Conservation (phyloP, 768 basidiomycete genomes). For the Rhodotorula kratochvilovae region DNA sequence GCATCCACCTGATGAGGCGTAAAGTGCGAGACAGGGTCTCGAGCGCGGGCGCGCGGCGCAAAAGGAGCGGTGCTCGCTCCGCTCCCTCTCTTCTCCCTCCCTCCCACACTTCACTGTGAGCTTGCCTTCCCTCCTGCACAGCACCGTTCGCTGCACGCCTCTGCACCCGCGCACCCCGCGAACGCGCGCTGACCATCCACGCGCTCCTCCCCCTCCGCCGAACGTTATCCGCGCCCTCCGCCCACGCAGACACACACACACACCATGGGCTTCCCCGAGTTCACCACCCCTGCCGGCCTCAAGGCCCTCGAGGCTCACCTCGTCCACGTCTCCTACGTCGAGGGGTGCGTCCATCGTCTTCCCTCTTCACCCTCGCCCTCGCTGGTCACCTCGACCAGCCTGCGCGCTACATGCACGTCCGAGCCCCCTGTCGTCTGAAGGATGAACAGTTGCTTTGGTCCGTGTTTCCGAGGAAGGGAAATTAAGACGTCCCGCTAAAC, state of each 20-base stretch:
- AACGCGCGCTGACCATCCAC: background rate
- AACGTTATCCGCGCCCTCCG: background rate
- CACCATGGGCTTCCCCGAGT: constrained; percentile 35
- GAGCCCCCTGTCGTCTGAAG: constrained; percentile 52
- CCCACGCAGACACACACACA: background rate
- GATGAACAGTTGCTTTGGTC: constrained; percentile 75
- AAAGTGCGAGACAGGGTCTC: no score
- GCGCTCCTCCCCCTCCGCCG: no score
- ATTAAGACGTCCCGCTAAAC: constrained; percentile 69
- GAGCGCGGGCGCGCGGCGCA: no score
- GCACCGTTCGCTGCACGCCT: no score
- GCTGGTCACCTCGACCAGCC: background rate
- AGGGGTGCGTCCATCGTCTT: constrained; percentile 66
- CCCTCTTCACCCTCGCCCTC: constrained; percentile 30
- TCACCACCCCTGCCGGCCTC: constrained; percentile 37
- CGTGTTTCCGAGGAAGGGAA: constrained; percentile 84
- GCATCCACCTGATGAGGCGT: no score
- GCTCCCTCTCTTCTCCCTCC: no score
- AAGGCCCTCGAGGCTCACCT: constrained; percentile 57
- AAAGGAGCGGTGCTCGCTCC: no score
- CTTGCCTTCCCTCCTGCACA: no score
- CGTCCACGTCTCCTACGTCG: constrained; percentile 76
- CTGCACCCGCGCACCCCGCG: no score
- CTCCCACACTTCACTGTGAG: no score
- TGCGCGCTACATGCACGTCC: background rate